Percentiles rank a stretch among this genome's conserved stretches.
These are phyloP conservation scores for Henningerozyma blattae DNA, from an alignment of 805 yeast species.

Conservation along the genomic window DNA sequence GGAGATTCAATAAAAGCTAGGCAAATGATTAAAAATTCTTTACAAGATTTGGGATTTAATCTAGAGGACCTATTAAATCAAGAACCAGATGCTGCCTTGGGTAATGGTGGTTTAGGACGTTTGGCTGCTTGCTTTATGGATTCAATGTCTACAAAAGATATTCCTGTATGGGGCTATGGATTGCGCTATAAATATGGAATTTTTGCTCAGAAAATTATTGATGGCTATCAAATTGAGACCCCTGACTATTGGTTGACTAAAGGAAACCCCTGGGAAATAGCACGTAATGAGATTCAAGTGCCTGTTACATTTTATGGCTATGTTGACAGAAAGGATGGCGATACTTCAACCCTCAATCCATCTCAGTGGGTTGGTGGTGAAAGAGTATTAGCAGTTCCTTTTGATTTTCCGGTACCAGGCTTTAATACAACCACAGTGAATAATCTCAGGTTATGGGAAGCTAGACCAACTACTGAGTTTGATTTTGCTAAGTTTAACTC, in stretches of 20 bases:
- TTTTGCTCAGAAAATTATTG: constrained; percentile 76
- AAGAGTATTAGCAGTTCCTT: constrained; percentile 78
- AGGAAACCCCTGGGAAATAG: constrained; percentile 90
- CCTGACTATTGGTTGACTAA: constrained; percentile 91
- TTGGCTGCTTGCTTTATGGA: constrained; percentile 91
- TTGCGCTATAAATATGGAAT: constrained; percentile 89
- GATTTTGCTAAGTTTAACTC: constrained; percentile 84
- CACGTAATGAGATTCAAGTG: constrained; percentile 72
- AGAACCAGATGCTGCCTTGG: constrained; percentile 91
- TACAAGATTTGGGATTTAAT: constrained; percentile 71
- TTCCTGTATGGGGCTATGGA: constrained; percentile 96
- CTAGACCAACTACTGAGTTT: constrained; percentile 81
- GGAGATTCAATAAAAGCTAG: constrained; percentile 23
- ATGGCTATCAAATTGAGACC: constrained; percentile 88
- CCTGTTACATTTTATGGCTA: constrained; percentile 87
- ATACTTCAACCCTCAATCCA: constrained; percentile 40
- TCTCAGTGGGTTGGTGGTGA: constrained; percentile 84
- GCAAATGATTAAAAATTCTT: constrained; percentile 41
- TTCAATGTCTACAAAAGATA: constrained; percentile 73
- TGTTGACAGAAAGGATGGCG: constrained; percentile 43
- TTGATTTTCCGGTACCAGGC: constrained; percentile 90
- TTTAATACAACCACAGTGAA: constrained; percentile 72
- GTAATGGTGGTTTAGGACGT: constrained; percentile 93
- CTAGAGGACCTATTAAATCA: constrained; percentile 74
- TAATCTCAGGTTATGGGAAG: constrained; percentile 82